Evolutionary conservation across 352 stramenopile species (phyloP), one percentile per base, ranked within the genome.

Genomic region (Globisporangium rhizosaccharum): DNA sequence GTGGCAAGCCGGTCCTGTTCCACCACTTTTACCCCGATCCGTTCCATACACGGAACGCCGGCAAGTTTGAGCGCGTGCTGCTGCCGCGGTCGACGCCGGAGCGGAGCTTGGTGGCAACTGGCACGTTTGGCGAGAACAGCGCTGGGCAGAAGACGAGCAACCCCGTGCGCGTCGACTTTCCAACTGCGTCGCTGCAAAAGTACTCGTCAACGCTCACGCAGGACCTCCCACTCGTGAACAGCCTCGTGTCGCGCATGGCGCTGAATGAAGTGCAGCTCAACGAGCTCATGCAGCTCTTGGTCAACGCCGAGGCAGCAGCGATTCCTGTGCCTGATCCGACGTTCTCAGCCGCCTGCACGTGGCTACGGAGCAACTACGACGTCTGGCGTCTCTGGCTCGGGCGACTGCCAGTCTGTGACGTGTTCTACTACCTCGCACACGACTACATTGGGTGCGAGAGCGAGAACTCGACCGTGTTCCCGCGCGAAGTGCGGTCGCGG

Each of bases 1-100:
- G 52, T 4, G 57, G 71, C 7, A 60, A 46, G 14, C 59, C 72
- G 2, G 62, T 87, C 14, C 56, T 67, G 8, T 87, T 84, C 51
- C 82, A 82, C 48, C 65, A 79, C 51, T 84, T 72, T 46, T 72
- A 87, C 44, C 74, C 76, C 3, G 70, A 84, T 37, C 51, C 68
- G 9, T 72, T 87, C 30, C 71, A 79, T 42, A 57, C 70, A 14
- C 49, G 57, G 15, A 51, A 77, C 23, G 7, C 17, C 7, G 66
- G 59, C 6, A 18, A 65, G 15, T 63, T 84, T 14, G 62, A 77
- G 48, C 68, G 73, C 15, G 60, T 87, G 12, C 59, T 66, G 3
- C 59, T 85, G 5, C 78, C 78, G 5, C 66, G 58, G n/a, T 49
- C 64, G 11, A 71, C 67, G 5, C 66, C 71, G 15, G 54, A 67